These are phyloP conservation scores for Tetratostichococcus sp. DNA, from an alignment of 139 green algal species.

Conservation along the genomic window DNA sequence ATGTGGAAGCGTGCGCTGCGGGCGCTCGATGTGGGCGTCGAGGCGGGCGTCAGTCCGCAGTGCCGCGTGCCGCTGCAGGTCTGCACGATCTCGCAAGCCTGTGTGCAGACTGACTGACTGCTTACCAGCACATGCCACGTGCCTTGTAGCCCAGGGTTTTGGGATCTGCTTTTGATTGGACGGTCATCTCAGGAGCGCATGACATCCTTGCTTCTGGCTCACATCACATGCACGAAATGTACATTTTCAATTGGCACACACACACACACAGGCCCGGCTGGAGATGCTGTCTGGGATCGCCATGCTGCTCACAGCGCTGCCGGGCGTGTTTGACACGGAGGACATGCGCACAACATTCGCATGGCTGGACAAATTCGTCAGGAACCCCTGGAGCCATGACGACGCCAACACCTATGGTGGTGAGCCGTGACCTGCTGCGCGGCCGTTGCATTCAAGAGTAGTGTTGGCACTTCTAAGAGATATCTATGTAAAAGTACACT, in stretches of 20 bases:
- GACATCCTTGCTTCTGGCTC: too few species aligned
- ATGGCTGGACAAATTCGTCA: slow-evolving; percentile 66
- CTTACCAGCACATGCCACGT: too few species aligned
- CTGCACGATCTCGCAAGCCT: too few species aligned
- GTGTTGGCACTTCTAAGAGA: not conserved
- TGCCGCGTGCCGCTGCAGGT: slow-evolving; percentile 48
- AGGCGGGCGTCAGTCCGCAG: slow-evolving; percentile 43
- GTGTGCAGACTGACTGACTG: too few species aligned
- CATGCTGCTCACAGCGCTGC: slow-evolving; percentile 28
- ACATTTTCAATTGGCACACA: not conserved
- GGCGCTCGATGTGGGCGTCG: slow-evolving; percentile 58
- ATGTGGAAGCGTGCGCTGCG: slow-evolving; percentile 58
- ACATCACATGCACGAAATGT: not conserved
- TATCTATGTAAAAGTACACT: not conserved
- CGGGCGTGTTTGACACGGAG: slow-evolving; percentile 29
- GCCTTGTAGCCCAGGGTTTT: too few species aligned
- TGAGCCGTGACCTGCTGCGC: not conserved
- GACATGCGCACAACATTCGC: slow-evolving; percentile 48
- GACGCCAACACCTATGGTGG: slow-evolving; percentile 32
- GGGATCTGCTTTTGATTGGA: too few species aligned
- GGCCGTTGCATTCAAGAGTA: not conserved
- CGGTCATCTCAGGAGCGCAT: not conserved
- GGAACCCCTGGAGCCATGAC: slow-evolving; percentile 54
- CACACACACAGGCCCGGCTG: slow-evolving; percentile 33
- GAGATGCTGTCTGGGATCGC: slow-evolving; percentile 60